phyloP scores from a whole-genome alignment of 73 alveolate genomes.

The Breviolum minutum region DNA sequence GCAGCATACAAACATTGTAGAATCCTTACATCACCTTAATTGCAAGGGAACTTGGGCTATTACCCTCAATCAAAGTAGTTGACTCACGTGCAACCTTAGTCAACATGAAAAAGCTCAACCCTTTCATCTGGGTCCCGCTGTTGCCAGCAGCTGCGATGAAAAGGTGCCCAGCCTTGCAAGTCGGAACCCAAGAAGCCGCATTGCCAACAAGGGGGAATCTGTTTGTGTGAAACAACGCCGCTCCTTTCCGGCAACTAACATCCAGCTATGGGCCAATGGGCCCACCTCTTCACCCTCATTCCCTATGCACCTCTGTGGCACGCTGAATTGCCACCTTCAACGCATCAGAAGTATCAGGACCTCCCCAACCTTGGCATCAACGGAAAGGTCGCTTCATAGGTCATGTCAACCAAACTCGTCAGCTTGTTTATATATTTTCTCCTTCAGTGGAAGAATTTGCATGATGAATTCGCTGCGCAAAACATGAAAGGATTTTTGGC shows the following conservation, averaged over 20 bases:
- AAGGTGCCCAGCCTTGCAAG: slow-evolving; percentile 46
- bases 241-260: not conserved
- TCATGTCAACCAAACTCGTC: not conserved
- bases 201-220: not conserved
- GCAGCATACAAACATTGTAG: not conserved
- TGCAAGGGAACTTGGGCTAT: not conserved
- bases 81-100: not conserved
- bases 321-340: slow-evolving; percentile 14
- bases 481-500: too few relatives aligned
- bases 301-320: slow-evolving; percentile 38
- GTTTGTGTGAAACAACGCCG: not conserved
- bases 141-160: slow-evolving; percentile 81
- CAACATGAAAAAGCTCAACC: too few relatives aligned
- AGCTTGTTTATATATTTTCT: not conserved
- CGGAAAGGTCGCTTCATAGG: not conserved
- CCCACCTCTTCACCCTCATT: not conserved
- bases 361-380: slow-evolving; percentile 66
- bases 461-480: too few relatives aligned
- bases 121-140: slow-evolving; percentile 13
- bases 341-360: slow-evolving; percentile 45
- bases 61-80: not conserved
- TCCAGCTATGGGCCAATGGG: not conserved
- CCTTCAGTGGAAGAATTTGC: too few relatives aligned
- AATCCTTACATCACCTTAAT: not conserved
- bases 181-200: not conserved